Percentiles rank a stretch among this genome's conserved stretches.
Conservation (phyloP, 1,139 yeast species). For the Hemisphaericaspora subhashii region DNA sequence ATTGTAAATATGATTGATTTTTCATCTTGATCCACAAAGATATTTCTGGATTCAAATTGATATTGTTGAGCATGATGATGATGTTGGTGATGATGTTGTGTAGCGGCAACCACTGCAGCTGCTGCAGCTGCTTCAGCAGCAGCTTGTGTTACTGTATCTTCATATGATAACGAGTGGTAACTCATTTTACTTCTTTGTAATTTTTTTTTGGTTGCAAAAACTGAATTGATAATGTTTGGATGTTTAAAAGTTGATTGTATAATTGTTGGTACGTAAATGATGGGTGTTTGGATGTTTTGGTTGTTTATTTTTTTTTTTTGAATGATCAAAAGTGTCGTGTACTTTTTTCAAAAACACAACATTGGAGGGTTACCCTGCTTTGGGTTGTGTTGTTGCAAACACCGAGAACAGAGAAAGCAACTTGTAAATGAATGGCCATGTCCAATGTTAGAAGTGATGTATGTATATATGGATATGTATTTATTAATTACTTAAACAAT, state of each 20-base stretch:
- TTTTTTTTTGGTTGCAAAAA: slow-evolving; percentile 3
- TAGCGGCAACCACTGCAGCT: slow-evolving; percentile 13
- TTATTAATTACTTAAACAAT: too few species aligned
- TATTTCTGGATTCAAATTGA: slow-evolving; percentile 4
- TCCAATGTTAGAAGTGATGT: too few species aligned
- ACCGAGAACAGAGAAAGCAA: neutral
- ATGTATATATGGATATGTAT: neutral
- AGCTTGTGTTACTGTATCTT: slow-evolving; percentile 4
- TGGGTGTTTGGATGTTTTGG: slow-evolving; percentile 3
- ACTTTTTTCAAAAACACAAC: too few species aligned
- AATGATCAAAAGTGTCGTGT: slow-evolving; percentile 4
- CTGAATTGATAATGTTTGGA: slow-evolving; percentile 2
- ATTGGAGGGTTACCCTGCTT: neutral
- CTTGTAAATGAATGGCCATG: too few species aligned
- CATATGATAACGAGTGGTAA: slow-evolving; percentile 4
- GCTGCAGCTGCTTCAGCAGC: slow-evolving; percentile 14
- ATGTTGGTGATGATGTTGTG: slow-evolving; percentile 9
- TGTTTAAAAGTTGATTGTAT: too few species aligned
- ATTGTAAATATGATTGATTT: slow-evolving; percentile 25
- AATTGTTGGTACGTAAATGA: too few species aligned
- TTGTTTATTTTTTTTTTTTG: neutral
- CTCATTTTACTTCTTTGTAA: slow-evolving; percentile 1
- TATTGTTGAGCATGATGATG: slow-evolving; percentile 7
- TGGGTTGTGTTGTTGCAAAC: too few species aligned
- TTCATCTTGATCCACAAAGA: slow-evolving; percentile 14